Evolutionary conservation across 1,139 yeast species (phyloP).

Genomic region (Pichia inconspicua): DNA sequence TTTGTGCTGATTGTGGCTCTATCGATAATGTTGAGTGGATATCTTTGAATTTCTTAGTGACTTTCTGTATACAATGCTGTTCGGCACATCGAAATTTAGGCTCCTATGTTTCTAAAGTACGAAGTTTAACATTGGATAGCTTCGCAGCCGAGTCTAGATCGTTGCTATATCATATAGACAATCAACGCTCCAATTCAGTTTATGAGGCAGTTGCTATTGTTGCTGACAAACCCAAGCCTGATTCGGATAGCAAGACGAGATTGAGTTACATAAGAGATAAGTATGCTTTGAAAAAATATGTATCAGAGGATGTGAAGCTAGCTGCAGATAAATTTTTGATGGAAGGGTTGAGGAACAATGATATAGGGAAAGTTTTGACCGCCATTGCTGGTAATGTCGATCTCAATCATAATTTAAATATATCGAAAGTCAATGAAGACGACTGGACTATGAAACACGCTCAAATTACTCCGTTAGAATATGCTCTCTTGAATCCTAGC

Average conservation of each 20-base stretch:
- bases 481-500: conserved; percentile 44
- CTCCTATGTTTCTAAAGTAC: conserved; percentile 42
- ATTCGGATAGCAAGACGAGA: conserved; percentile 29
- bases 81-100: conserved; percentile 49
- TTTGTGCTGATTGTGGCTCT: conserved; percentile 76
- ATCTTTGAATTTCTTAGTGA: conserved; percentile 63
- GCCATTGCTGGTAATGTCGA: conserved; percentile 41
- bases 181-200: conserved; percentile 32
- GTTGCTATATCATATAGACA: conserved; percentile 38
- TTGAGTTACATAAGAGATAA: conserved; percentile 43
- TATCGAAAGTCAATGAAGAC: conserved; percentile 23
- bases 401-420: conserved; percentile 17
- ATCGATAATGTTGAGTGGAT: conserved; percentile 76
- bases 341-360: conserved; percentile 44
- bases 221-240: conserved; percentile 20
- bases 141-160: conserved; percentile 36
- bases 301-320: conserved; percentile 14
- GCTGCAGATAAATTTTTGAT: conserved; percentile 27
- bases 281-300: conserved; percentile 38
- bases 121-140: conserved; percentile 43
- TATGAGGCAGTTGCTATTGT: conserved; percentile 30
- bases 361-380: conserved; percentile 39
- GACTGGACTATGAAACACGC: conserved; percentile 19
- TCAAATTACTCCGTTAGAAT: conserved; percentile 41
- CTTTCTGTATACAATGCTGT: conserved; percentile 78